These are phyloP conservation scores for Saccharomyces hybrid DNA, from an alignment of 1,139 yeast genomes.

Conservation along the genomic window DNA sequence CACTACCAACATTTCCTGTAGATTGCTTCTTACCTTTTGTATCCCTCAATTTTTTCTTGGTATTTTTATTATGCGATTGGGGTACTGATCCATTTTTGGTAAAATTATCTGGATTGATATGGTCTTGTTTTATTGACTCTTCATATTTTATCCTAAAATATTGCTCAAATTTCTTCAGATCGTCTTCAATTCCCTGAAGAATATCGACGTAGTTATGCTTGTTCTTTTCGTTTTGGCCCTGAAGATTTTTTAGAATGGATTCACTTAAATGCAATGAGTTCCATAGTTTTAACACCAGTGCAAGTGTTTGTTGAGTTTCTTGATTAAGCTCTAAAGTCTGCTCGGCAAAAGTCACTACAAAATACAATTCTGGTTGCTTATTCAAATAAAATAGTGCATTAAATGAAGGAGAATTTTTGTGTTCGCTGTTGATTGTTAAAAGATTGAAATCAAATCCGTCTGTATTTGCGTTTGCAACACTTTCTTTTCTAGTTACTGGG, in stretches of 20 bases:
- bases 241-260: constrained; percentile 24
- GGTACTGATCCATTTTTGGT: constrained; percentile 2
- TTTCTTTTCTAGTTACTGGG: constrained; percentile 24
- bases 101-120: background rate
- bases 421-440: background rate
- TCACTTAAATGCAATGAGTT: constrained; percentile 25
- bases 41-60: constrained; percentile 9
- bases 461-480: constrained; percentile 8
- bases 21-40: constrained; percentile 8
- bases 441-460: constrained; percentile 1
- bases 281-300: constrained; percentile 25
- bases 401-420: constrained; percentile 29
- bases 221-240: constrained; percentile 24
- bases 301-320: constrained; percentile 29
- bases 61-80: constrained; percentile 4
- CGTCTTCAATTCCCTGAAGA: constrained; percentile 25
- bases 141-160: constrained; percentile 29
- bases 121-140: constrained; percentile 18
- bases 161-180: constrained; percentile 28
- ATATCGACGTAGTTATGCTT: constrained; percentile 18
- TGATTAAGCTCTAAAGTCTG: constrained; percentile 29
- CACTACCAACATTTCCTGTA: constrained; percentile 16
- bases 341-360: constrained; percentile 29
- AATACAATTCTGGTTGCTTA: constrained; percentile 28
- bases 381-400: constrained; percentile 24